A percentile compares a stretch with the other conserved stretches of the same genome.
These are phyloP conservation scores for Fusarium illudens DNA, from an alignment of 2,329 filamentous ascomycete genomes.

Conservation along the genomic window DNA sequence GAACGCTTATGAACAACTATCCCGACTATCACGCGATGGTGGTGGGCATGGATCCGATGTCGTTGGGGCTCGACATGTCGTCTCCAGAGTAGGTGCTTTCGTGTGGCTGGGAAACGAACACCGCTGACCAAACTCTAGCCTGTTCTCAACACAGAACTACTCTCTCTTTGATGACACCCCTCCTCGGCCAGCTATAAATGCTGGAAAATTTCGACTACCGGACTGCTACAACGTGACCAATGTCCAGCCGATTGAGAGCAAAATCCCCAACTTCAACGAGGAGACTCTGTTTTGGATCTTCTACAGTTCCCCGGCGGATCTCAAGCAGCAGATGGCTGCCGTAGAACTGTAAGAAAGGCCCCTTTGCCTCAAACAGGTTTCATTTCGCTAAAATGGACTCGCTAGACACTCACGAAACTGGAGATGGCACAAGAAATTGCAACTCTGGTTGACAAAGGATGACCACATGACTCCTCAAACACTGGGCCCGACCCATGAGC, in stretches of 20 bases:
- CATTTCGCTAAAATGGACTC: conserved; percentile 7
- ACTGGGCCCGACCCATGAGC: conserved; percentile 66
- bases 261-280: conserved; percentile 73
- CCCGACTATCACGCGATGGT: conserved; percentile 70
- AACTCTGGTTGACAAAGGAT: conserved; percentile 74
- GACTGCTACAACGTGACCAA: conserved; percentile 75
- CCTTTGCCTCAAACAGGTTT: neutral
- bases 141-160: conserved; percentile 67
- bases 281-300: conserved; percentile 76
- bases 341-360: conserved; percentile 63
- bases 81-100: conserved; percentile 63
- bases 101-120: neutral
- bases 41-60: conserved; percentile 65
- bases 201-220: conserved; percentile 64
- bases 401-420: conserved; percentile 70
- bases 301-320: conserved; percentile 70
- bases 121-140: conserved; percentile 48
- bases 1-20: conserved; percentile 70
- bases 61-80: conserved; percentile 65
- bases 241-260: conserved; percentile 70
- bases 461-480: conserved; percentile 70
- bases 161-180: conserved; percentile 69
- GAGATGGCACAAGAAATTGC: conserved; percentile 74
- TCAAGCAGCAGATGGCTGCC: conserved; percentile 70
- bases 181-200: conserved; percentile 61